Conservation (phyloP, 1,284 basidiomycete genomes). For the Rhodotorula sp. region DNA sequence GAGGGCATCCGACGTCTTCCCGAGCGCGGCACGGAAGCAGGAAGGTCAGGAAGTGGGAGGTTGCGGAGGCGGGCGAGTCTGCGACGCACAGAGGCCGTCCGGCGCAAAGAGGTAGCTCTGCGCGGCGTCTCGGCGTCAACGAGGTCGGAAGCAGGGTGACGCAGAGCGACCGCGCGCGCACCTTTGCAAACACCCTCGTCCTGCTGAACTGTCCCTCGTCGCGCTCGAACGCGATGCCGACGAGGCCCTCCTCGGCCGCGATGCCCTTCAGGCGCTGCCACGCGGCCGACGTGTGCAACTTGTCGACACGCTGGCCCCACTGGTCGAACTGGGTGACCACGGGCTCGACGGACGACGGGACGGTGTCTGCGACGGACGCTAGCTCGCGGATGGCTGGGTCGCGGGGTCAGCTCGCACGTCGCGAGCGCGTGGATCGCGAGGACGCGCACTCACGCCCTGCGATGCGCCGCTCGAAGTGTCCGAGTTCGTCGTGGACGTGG, state of each 20-base stretch:
- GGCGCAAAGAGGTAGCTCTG: slow-evolving; percentile 55
- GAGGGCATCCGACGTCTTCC: slow-evolving; percentile 63
- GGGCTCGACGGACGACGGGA: slow-evolving; percentile 45
- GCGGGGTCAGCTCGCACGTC: too few species aligned
- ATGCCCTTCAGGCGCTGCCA: slow-evolving; percentile 69
- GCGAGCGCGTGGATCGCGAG: too few species aligned
- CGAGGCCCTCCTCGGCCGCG: slow-evolving; percentile 65
- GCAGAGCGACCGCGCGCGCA: slow-evolving; percentile 44
- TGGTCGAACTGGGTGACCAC: slow-evolving; percentile 53
- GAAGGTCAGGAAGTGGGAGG: background rate
- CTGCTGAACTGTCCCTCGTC: slow-evolving; percentile 60
- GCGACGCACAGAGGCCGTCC: slow-evolving; percentile 54
- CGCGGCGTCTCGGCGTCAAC: background rate
- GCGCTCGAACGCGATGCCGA: slow-evolving; percentile 62
- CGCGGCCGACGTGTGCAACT: slow-evolving; percentile 64
- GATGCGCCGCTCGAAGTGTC: slow-evolving; percentile 52
- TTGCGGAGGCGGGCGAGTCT: slow-evolving; percentile 33
- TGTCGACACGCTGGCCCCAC: slow-evolving; percentile 65
- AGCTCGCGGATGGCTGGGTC: slow-evolving; percentile 8
- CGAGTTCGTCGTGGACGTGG: slow-evolving; percentile 53
- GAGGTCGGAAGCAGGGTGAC: too few species aligned
- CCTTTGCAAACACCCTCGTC: slow-evolving; percentile 63
- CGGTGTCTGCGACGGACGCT: background rate
- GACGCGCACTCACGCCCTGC: slow-evolving; percentile 13
- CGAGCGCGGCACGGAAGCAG: background rate